phyloP scores from a whole-genome alignment of 345 rosid genomes.

The Syzygium grande region DNA sequence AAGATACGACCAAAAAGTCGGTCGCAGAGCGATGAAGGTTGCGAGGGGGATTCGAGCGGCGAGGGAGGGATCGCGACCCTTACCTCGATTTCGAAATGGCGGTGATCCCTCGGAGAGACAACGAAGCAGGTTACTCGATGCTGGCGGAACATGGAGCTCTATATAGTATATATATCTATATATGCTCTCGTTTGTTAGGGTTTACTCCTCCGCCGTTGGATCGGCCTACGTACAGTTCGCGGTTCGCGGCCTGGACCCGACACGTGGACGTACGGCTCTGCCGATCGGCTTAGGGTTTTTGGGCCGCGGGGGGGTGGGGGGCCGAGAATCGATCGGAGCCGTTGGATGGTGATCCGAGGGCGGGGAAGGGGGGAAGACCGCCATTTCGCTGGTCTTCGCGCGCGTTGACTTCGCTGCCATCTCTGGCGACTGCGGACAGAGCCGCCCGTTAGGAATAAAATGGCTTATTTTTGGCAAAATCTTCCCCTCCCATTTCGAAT shows the following conservation, averaged over 20 bases:
- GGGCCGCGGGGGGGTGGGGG: too few species aligned
- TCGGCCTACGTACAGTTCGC: neutral
- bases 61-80: neutral
- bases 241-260: neutral
- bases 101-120: neutral
- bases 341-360: neutral
- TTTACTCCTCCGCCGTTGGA: neutral
- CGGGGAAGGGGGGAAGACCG: neutral
- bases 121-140: neutral
- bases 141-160: fast-evolving
- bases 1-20: neutral
- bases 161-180: too few species aligned
- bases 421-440: neutral
- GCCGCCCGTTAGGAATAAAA: neutral
- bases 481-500: neutral
- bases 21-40: neutral
- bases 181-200: neutral
- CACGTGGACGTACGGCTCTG: neutral
- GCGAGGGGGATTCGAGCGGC: neutral
- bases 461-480: neutral
- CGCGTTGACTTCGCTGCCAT: neutral
- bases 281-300: neutral
- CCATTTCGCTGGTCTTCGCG: neutral
- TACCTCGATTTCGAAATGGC: neutral
- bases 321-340: neutral